Percentiles rank a stretch among this genome's conserved stretches.
phyloP scores from a whole-genome alignment of 805 yeast species.

The Zygoascus biomembranicola region DNA sequence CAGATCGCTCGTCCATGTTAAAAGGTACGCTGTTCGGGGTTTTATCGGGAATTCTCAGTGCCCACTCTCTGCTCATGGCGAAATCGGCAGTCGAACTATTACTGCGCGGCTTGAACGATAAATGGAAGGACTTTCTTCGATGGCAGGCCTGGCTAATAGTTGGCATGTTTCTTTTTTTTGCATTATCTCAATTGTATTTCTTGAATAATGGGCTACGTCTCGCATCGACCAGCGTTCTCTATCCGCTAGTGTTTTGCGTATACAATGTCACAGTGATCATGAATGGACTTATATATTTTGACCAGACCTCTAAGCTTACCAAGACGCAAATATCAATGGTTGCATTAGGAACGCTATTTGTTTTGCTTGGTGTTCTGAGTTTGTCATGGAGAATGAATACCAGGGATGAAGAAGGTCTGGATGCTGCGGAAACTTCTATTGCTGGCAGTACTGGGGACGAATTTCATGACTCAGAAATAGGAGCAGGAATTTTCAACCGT shows the following conservation, averaged over 20 bases:
- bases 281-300: conserved; percentile 54
- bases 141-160: conserved; percentile 45
- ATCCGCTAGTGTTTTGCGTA: conserved; percentile 79
- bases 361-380: conserved; percentile 52
- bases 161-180: conserved; percentile 47
- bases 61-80: conserved; percentile 80
- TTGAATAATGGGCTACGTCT: conserved; percentile 65
- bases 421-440: background rate
- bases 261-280: conserved; percentile 63
- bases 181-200: conserved; percentile 62
- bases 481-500: background rate
- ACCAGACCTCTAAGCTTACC: conserved; percentile 39
- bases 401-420: background rate
- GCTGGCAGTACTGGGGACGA: background rate
- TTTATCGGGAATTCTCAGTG: conserved; percentile 69
- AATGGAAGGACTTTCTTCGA: conserved; percentile 33
- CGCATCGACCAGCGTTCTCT: conserved; percentile 67
- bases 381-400: conserved; percentile 33
- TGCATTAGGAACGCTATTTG: conserved; percentile 39
- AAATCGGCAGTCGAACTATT: conserved; percentile 70
- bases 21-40: conserved; percentile 61
- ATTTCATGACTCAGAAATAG: background rate
- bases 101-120: conserved; percentile 35
- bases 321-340: conserved; percentile 33
- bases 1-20: conserved; percentile 9